Base-by-base conservation (phyloP, 2,329 filamentous ascomycete species). In the Stemphylium vesicarium region DNA sequence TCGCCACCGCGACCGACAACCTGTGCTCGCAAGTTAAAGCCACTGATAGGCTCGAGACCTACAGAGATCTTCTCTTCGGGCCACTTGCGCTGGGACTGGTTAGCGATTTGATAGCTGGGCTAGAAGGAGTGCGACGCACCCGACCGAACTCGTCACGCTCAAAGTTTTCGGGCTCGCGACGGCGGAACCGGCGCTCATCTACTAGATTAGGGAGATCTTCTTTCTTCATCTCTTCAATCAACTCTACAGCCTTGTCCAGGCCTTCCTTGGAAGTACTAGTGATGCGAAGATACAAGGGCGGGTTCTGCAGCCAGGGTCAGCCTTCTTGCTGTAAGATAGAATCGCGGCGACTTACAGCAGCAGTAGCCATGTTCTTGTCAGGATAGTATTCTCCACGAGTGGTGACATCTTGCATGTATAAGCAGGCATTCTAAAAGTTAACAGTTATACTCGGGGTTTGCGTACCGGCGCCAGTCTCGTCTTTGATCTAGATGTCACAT, bases 381-480 rank as follows among this genome's bases (percentile, higher is more conserved):
- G 95, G 95, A 69, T 95, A 96, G 75, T 98, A 99, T 74, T 88
- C 94, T 79, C 95, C 95, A 75, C 94, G 89, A 56, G 94, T 98
- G 43, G 95, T 99, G 83, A 99, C 92, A 93, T 99, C 95, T 98
- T 92, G 79, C 75, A 81, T 75, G 81, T 73, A 84, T 86, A 81
- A 87, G 85, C 81, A 85, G 80, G 73, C 77, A 77, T 80, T 81
- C 80, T 75, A 80, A 77, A 77, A 78, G 73, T 60, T 81, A 86
- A 86, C 91, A 18, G 82, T 86, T 72, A 88, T 60, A 37, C 86
- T 86, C 51, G 84, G 84, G 67, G 95, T 90, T 86, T 84, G 82
- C 93, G 88, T 99, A 99, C 95, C 95, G 85, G 95, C 94, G 85
- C 95, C 95, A 88, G 94, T 98, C 74, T 97, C 92, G 83, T 97